Base-by-base conservation (phyloP, 306 rosid species). In the Lagenaria siceraria region DNA sequence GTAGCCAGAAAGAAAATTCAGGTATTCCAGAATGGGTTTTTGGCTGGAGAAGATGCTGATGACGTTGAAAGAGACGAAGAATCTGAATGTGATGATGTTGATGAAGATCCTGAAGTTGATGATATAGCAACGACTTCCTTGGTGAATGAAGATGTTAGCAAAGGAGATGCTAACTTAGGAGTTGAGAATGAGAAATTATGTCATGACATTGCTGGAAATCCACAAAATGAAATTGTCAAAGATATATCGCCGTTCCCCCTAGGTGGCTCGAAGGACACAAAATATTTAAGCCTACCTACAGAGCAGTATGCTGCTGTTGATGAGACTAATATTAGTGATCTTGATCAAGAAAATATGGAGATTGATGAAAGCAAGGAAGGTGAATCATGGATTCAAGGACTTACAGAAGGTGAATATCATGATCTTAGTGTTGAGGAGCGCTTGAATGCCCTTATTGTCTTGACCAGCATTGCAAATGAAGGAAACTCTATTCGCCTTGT, bases 331-430 rank as follows among this genome's bases (percentile, higher is more conserved):
- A 68, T 80, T 46, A 79, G 79, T 49, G 84, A 82, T 79, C 84
- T 74, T 61, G 93, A 79, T 76, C 92, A 96, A 82, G 92, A 88
- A 81, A 88, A 84, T 81, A 89, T 96, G 97, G 98, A 96, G 87
- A 92, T 96, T 76, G 99, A 96, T 89, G 99, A 96, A 81, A 92
- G 92, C 81, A 92, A 87, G 84, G 85, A 95, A 43, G 99, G 98
- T 74, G 99, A 92, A 80, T 88, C 97, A 66, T 96, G 99, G 99
- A 88, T 92, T 86, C 99, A 88, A 78, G 99, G 99, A 59, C 96
- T 96, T 25, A 79, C 97, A 3, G 99, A 96, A 88, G 99, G 92
- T 60, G 99, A 96, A 62, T 96, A 89, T 84, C 89, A 92, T 82
- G 97, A 85, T 86, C 97, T 95, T 78, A 88, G 98, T 36, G 96